Conservation (phyloP, 1,284 basidiomycete species). For the Thecaphora frezii region DNA sequence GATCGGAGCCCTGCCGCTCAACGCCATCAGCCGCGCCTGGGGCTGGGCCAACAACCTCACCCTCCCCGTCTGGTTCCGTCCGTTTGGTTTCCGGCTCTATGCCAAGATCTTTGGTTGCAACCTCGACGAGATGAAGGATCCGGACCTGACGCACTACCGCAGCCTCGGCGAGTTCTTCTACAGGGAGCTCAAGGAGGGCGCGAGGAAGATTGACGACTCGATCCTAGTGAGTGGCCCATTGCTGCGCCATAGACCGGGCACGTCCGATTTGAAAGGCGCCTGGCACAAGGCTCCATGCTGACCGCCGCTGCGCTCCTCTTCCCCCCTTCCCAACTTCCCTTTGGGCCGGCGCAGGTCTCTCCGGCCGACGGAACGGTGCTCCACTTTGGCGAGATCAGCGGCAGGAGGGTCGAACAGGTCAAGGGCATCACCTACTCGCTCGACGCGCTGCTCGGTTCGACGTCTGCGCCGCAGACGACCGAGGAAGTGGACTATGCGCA, state of each 20-base stretch:
- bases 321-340: not conserved
- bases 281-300: too few relatives aligned
- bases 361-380: slow-evolving; percentile 91
- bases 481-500: slow-evolving; percentile 17
- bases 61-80: slow-evolving; percentile 90
- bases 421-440: slow-evolving; percentile 95
- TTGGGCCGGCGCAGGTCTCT: slow-evolving; percentile 67
- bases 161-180: slow-evolving; percentile 94
- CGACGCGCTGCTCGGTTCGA: slow-evolving; percentile 72
- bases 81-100: slow-evolving; percentile 82
- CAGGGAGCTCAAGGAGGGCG: slow-evolving; percentile 79
- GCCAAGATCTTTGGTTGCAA: slow-evolving; percentile 88
- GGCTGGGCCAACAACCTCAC: slow-evolving; percentile 82
- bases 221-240: slow-evolving; percentile 69
- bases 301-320: not conserved
- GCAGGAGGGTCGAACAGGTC: slow-evolving; percentile 85
- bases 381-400: slow-evolving; percentile 86
- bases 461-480: slow-evolving; percentile 35
- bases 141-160: slow-evolving; percentile 76
- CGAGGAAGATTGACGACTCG: slow-evolving; percentile 75
- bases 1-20: slow-evolving; percentile 87
- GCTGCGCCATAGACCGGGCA: too few relatives aligned
- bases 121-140: slow-evolving; percentile 81
- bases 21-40: slow-evolving; percentile 91
- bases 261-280: too few relatives aligned